phyloP scores from a whole-genome alignment of 1,139 yeast genomes.

The Diutina sp. region DNA sequence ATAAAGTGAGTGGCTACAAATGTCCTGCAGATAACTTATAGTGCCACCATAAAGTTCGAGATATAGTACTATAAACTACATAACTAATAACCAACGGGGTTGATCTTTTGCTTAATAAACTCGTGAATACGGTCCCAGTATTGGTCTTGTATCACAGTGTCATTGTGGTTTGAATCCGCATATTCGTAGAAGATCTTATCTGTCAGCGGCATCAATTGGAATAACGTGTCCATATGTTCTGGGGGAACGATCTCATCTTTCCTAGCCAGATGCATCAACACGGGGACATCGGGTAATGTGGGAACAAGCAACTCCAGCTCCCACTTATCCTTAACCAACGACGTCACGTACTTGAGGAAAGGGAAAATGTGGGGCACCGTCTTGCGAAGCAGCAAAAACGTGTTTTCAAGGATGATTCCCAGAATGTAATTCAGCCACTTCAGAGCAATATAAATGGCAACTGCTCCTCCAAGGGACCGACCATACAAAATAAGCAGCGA shows the following conservation, averaged over 20 bases:
- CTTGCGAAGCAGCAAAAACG: constrained; percentile 67
- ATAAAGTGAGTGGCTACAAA: not conserved
- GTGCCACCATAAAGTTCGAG: not conserved
- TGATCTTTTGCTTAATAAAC: constrained; percentile 35
- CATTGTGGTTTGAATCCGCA: constrained; percentile 61
- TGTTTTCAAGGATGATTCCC: constrained; percentile 73
- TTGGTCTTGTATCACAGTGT: constrained; percentile 56
- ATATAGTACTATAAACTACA: not conserved
- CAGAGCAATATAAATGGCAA: constrained; percentile 72
- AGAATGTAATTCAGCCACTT: constrained; percentile 32
- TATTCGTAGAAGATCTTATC: constrained; percentile 39
- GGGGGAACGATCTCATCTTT: constrained; percentile 92
- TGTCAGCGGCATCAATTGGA: constrained; percentile 30
- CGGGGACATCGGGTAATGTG: constrained; percentile 46
- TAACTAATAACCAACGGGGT: constrained; percentile 22
- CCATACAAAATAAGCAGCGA: constrained; percentile 67
- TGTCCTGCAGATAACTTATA: not conserved
- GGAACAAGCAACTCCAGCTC: constrained; percentile 54
- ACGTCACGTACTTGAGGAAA: constrained; percentile 39
- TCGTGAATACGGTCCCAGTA: constrained; percentile 62
- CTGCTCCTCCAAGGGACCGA: constrained; percentile 91
- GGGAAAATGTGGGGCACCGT: constrained; percentile 83
- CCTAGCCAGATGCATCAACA: constrained; percentile 60
- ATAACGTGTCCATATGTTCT: constrained; percentile 57
- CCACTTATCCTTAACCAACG: constrained; percentile 74